Conservation (phyloP, 768 basidiomycete genomes). For the Rhodocollybia butyracea region DNA sequence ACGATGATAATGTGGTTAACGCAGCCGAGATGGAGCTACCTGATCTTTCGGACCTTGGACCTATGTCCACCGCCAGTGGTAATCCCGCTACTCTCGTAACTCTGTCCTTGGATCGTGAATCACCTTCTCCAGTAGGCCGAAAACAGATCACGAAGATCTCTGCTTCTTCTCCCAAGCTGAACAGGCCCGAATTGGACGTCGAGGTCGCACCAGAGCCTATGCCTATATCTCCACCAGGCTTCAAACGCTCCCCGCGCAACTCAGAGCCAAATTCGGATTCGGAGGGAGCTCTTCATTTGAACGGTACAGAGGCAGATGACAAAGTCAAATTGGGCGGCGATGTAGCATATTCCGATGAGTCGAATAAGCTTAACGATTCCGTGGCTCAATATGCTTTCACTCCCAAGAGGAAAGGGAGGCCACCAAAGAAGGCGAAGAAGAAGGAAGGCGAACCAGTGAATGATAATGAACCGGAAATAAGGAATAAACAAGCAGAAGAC, state of each 20-base stretch:
- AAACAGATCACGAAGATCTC: background rate
- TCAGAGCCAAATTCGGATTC: background rate
- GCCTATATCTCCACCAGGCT: background rate
- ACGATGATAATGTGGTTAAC: slow-evolving; percentile 23
- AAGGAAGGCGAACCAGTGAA: background rate
- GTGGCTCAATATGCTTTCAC: background rate
- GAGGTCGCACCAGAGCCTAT: too few relatives aligned
- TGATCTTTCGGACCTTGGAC: background rate
- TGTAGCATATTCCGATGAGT: background rate
- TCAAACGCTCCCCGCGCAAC: background rate
- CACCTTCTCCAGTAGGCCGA: background rate
- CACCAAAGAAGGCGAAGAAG: background rate
- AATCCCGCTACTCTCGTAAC: too few relatives aligned
- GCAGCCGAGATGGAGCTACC: slow-evolving; percentile 10
- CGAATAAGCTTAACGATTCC: background rate
- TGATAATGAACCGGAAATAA: background rate
- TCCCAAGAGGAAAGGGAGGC: background rate
- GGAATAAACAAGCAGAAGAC: background rate
- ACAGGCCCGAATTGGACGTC: too few relatives aligned
- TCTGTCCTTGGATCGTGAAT: background rate
- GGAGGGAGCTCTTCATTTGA: background rate
- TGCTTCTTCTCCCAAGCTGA: too few relatives aligned
- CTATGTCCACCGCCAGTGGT: too few relatives aligned
- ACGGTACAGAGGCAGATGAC: too few relatives aligned
- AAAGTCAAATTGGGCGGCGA: too few relatives aligned